phyloP scores from a whole-genome alignment of 1,284 basidiomycete genomes.

The Microbotryum silenes-acaulis region DNA sequence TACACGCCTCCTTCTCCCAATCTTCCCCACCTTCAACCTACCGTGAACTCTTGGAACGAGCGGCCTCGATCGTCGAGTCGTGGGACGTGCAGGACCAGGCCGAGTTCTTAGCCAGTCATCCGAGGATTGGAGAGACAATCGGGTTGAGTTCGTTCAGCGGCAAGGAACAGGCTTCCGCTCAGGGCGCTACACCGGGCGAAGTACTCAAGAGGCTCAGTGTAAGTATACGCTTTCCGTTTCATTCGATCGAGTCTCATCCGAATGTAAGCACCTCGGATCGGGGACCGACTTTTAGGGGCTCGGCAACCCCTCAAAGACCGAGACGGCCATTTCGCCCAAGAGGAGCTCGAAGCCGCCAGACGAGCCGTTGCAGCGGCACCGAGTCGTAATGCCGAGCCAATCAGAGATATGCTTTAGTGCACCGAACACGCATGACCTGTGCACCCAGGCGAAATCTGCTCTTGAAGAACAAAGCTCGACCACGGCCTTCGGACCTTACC shows the following conservation, averaged over 20 bases:
- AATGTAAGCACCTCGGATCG: too few relatives aligned
- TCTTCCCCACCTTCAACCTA: slow-evolving; percentile 44
- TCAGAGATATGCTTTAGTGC: too few relatives aligned
- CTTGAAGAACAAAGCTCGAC: not conserved
- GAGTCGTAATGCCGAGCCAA: too few relatives aligned
- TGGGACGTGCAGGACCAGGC: slow-evolving; percentile 58
- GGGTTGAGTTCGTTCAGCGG: slow-evolving; percentile 64
- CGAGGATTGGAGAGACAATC: slow-evolving; percentile 70
- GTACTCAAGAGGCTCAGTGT: slow-evolving; percentile 34
- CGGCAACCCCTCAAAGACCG: too few relatives aligned
- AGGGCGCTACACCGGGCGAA: slow-evolving; percentile 27
- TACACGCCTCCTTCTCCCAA: slow-evolving; percentile 38
- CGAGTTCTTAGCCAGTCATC: slow-evolving; percentile 70
- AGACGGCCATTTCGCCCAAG: too few relatives aligned
- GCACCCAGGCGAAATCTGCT: not conserved
- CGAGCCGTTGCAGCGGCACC: too few relatives aligned
- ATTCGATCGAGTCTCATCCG: too few relatives aligned
- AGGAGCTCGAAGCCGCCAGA: too few relatives aligned
- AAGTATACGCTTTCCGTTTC: slow-evolving; percentile 1
- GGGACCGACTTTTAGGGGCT: too few relatives aligned
- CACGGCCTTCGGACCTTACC: not conserved
- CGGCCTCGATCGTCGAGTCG: slow-evolving; percentile 48
- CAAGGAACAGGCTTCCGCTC: slow-evolving; percentile 59
- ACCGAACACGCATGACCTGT: too few relatives aligned
- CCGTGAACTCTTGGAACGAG: slow-evolving; percentile 54